phyloP scores from a whole-genome alignment of 768 basidiomycete genomes.

The Macrocybe gigantea region DNA sequence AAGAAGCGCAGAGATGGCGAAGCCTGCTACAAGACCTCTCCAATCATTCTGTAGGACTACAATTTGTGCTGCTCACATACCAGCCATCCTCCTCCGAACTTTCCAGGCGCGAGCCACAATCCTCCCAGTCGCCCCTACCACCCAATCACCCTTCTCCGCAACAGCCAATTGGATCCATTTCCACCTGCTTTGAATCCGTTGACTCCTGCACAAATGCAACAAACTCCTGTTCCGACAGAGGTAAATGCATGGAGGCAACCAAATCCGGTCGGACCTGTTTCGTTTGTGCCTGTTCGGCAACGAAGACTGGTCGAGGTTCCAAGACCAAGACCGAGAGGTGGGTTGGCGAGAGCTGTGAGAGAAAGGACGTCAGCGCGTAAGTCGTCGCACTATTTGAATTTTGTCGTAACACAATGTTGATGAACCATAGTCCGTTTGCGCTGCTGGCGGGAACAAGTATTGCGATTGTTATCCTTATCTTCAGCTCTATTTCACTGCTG shows the following conservation, averaged over 20 bases:
- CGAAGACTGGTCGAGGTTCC: conserved; percentile 42
- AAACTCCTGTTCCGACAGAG: conserved; percentile 61
- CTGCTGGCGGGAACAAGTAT: conserved; percentile 67
- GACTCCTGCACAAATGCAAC: conserved; percentile 60
- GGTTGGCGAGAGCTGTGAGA: conserved; percentile 74
- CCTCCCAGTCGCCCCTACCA: conserved; percentile 44
- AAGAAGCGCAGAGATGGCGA: conserved; percentile 31
- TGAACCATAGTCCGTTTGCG: conserved; percentile 57
- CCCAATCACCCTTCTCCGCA: conserved; percentile 33
- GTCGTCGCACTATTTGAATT: conserved; percentile 20
- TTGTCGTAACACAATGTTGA: conserved; percentile 4
- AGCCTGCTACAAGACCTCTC: conserved; percentile 36
- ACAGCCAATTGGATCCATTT: conserved; percentile 51
- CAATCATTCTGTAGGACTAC: conserved; percentile 15
- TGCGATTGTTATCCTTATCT: conserved; percentile 56
- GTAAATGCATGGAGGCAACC: conserved; percentile 54
- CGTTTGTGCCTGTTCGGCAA: conserved; percentile 45
- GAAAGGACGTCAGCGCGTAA: conserved; percentile 76
- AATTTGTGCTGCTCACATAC: conserved; percentile 47
- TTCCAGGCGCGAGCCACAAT: conserved; percentile 33
- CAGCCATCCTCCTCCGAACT: conserved; percentile 29
- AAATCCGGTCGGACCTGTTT: conserved; percentile 55
- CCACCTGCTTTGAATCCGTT: conserved; percentile 54
- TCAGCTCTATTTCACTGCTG: conserved; percentile 63
- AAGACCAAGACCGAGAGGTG: conserved; percentile 58